Base-by-base conservation (phyloP, 257 asterid genomes). In the Lantana camara region DNA sequence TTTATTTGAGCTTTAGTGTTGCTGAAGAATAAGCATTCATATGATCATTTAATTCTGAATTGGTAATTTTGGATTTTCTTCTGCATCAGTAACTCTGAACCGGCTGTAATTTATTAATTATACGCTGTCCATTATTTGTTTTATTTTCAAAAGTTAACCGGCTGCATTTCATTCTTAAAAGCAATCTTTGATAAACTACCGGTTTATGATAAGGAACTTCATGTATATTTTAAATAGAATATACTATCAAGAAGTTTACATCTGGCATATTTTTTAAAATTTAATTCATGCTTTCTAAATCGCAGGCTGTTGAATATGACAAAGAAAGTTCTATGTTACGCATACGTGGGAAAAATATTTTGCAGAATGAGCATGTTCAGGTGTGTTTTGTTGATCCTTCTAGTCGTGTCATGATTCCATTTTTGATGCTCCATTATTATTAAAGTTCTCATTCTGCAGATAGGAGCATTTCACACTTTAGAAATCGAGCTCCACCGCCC, bases 391-490 rank as follows among this genome's bases (percentile, higher is more conserved):
- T 29, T 71, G 53, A 46, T 42, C 60, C 54, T 72, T 67, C 55
- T 23, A 19, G 52, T 22, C 68, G 52, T n/a, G n/a, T 44, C 56
- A 56, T 9, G 64, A 37, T 38, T 35, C 46, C 24, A 16, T 64
- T 45, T 11, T 74, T 50, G 46, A 37, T 60, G 35, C 67, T 66
- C 42, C 75, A 22, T 66, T 29, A 46, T 53, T 24, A 37, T 40
- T 38, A 52, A 57, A 53, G 60, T 67, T 73, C 60, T 68, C 59
- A 32, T 58, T 52, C 45, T 74, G 80, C 82, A 94, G 99, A 88
- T 90, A 51, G 99, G 99, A 66, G 95, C 96, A 66, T 94, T 88
- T 71, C 99, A 94, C 87, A 90, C 99, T n/a, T 84, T 94, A 57
- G 97, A 94, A 73, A 74, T 94, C 59, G 99, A 94, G 78, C 85